These are phyloP conservation scores for Geotrichum restrictum DNA, from an alignment of 1,139 yeast genomes.

Conservation along the genomic window DNA sequence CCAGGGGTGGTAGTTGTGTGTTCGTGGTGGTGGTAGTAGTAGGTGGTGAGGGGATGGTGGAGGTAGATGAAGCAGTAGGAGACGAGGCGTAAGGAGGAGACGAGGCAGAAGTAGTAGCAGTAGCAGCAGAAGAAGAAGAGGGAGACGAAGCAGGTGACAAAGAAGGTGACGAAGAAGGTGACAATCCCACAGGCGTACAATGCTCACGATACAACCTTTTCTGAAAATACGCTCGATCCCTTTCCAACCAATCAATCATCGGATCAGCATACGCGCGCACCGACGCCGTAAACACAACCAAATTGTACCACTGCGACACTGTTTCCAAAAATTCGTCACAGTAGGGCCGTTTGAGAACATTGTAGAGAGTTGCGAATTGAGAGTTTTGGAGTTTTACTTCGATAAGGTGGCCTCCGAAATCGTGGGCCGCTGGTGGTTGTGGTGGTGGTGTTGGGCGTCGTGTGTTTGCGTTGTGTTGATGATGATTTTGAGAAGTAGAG, in stretches of 20 bases:
- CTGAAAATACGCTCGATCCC: slow-evolving; percentile 49
- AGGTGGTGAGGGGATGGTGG: neutral
- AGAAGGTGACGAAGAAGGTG: neutral
- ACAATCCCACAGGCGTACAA: slow-evolving; percentile 68
- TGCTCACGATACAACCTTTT: slow-evolving; percentile 73
- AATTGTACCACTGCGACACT: slow-evolving; percentile 81
- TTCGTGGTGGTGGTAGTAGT: neutral
- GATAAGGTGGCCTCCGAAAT: slow-evolving; percentile 56
- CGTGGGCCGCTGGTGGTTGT: slow-evolving; percentile 38
- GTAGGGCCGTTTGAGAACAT: slow-evolving; percentile 86
- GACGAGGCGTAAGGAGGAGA: neutral
- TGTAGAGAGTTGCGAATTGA: slow-evolving; percentile 69
- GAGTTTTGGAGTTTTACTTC: slow-evolving; percentile 69
- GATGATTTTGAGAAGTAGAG: too few species aligned
- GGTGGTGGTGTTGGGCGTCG: too few species aligned
- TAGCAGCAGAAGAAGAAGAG: neutral
- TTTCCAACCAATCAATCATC: slow-evolving; percentile 82
- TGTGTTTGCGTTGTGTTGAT: too few species aligned
- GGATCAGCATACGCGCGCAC: slow-evolving; percentile 97
- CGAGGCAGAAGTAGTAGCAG: slow-evolving; percentile 1
- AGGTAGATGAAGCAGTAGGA: neutral
- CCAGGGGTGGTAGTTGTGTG: slow-evolving; percentile 46
- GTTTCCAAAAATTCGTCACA: slow-evolving; percentile 79
- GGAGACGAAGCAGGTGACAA: neutral
- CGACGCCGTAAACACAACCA: slow-evolving; percentile 60